Evolutionary conservation across 768 basidiomycete species (phyloP).

Genomic region (Auriscalpium vulgare): DNA sequence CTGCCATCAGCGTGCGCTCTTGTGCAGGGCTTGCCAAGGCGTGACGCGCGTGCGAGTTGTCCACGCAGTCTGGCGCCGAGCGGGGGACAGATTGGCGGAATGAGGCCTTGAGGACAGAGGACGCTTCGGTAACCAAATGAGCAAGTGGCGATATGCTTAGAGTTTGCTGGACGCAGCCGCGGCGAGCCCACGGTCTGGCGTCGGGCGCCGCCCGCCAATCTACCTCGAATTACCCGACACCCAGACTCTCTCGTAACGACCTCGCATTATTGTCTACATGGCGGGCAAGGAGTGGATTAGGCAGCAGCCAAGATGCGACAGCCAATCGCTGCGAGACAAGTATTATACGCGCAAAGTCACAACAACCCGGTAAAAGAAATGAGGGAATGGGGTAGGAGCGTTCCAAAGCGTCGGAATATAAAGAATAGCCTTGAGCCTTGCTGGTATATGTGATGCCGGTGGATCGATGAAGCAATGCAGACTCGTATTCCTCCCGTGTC

Average conservation of each 20-base stretch:
- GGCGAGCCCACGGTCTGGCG: too few relatives aligned
- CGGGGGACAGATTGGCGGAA: too few relatives aligned
- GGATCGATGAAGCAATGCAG: conserved; percentile 2
- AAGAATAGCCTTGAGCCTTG: conserved; percentile 8
- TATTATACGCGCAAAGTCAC: conserved; percentile 2
- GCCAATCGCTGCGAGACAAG: conserved; percentile 2
- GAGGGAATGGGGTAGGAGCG: conserved; percentile 6
- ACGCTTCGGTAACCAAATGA: too few relatives aligned
- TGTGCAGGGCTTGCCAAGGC: too few relatives aligned
- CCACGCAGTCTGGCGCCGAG: too few relatives aligned
- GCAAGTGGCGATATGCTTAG: too few relatives aligned
- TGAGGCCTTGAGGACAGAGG: too few relatives aligned
- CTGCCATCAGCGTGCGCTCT: conserved; percentile 2
- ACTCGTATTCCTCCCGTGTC: background rate
- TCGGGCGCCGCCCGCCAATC: too few relatives aligned
- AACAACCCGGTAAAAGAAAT: conserved; percentile 1
- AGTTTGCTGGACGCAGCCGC: too few relatives aligned
- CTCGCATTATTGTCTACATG: background rate
- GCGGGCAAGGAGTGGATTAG: background rate
- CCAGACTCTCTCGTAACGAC: background rate
- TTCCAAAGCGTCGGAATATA: background rate
- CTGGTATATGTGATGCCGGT: conserved; percentile 14
- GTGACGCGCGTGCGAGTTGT: too few relatives aligned
- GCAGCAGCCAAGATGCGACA: conserved; percentile 2
- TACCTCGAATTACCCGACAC: too few relatives aligned